Evolutionary conservation across 2,329 filamentous ascomycete species (phyloP).

Genomic region (Mycosphaerella sp.): DNA sequence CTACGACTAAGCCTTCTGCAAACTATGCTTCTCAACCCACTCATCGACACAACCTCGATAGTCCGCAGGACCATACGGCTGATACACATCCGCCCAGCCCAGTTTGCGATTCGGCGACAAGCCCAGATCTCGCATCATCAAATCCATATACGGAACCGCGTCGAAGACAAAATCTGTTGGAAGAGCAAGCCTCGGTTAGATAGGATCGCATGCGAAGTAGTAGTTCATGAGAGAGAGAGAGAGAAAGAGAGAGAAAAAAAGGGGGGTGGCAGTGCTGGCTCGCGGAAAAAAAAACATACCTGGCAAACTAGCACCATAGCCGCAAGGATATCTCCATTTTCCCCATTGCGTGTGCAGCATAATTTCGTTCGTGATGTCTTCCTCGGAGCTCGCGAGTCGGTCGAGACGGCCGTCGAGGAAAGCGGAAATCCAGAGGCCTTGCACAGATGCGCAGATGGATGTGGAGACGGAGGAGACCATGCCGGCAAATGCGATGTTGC

Average conservation of each 20-base stretch:
- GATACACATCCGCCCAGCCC: constrained; percentile 48
- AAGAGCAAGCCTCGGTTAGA: no score
- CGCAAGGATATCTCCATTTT: constrained; percentile 61
- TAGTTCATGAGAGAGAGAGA: no score
- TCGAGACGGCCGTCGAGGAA: constrained; percentile 54
- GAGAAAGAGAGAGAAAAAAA: no score
- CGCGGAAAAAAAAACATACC: no score
- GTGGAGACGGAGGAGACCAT: constrained; percentile 37
- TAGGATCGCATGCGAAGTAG: no score
- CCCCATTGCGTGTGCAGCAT: constrained; percentile 61
- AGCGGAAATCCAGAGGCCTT: constrained; percentile 49
- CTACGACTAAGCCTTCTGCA: constrained; percentile 11
- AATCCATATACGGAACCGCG: constrained; percentile 64
- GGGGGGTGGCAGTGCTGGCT: no score
- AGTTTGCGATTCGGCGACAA: constrained; percentile 52
- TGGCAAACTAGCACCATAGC: constrained; percentile 56
- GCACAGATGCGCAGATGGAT: constrained; percentile 35
- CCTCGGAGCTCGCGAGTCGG: constrained; percentile 26
- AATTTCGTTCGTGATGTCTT: constrained; percentile 40
- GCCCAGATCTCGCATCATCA: constrained; percentile 60
- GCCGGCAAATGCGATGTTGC: constrained; percentile 40
- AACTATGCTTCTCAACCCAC: constrained; percentile 36
- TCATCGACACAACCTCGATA: constrained; percentile 52
- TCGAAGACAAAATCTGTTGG: constrained; percentile 76
- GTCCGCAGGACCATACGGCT: constrained; percentile 55